Evolutionary conservation across 805 yeast genomes (phyloP).

Genomic region (Tetrapisispora namnaoensis): DNA sequence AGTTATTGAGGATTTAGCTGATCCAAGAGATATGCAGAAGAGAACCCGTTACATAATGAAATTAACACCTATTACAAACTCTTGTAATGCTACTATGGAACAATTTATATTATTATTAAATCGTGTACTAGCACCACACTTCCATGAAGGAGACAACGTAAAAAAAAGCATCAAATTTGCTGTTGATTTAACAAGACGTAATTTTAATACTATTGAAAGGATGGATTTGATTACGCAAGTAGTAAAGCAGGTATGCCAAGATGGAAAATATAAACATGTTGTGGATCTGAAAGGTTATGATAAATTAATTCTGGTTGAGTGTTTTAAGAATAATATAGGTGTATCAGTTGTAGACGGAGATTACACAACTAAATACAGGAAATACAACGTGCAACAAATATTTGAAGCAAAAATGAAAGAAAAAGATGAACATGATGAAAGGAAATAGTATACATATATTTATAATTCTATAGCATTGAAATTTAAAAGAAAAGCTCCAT

Average conservation of each 20-base stretch:
- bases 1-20: slow-evolving; percentile 52
- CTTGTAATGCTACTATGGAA: slow-evolving; percentile 62
- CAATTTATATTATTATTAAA: slow-evolving; percentile 54
- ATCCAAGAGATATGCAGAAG: slow-evolving; percentile 36
- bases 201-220: slow-evolving; percentile 63
- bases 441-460: background rate
- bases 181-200: slow-evolving; percentile 67
- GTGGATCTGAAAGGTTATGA: slow-evolving; percentile 79
- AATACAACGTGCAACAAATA: slow-evolving; percentile 76
- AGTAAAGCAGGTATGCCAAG: slow-evolving; percentile 62
- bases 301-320: slow-evolving; percentile 70
- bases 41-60: slow-evolving; percentile 68
- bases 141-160: slow-evolving; percentile 38
- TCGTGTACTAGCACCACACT: slow-evolving; percentile 55
- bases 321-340: slow-evolving; percentile 83
- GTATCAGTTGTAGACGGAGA: slow-evolving; percentile 70
- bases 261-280: slow-evolving; percentile 46
- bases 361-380: slow-evolving; percentile 40
- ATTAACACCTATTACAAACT: slow-evolving; percentile 66
- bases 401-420: slow-evolving; percentile 34
- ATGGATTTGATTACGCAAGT: slow-evolving; percentile 63
- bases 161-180: slow-evolving; percentile 49
- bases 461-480: background rate
- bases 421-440: slow-evolving; percentile 10
- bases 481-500: background rate